Evolutionary conservation across 192 early-diverging fungal species (phyloP).

Genomic region (Geosiphon pyriformis): DNA sequence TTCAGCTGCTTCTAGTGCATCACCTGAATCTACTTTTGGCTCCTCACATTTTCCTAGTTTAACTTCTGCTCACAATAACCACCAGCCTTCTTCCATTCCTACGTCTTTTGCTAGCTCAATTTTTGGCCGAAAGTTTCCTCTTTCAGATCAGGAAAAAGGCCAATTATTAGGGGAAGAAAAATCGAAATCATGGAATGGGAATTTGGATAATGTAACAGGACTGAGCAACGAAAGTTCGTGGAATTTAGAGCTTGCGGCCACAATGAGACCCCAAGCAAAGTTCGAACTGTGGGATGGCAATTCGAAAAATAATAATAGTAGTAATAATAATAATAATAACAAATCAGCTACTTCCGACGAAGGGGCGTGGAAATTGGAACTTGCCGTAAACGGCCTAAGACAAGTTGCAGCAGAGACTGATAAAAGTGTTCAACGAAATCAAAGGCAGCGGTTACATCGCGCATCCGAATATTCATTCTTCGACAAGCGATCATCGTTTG

Average conservation of each 20-base stretch:
- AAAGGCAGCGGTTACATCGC: background rate
- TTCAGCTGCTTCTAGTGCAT: background rate
- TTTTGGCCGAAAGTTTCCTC: slow-evolving; percentile 2
- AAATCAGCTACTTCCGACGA: too few relatives aligned
- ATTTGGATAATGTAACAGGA: background rate
- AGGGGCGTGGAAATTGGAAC: too few relatives aligned
- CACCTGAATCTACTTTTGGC: background rate
- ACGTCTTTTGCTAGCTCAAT: background rate
- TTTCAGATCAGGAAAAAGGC: slow-evolving; percentile 21
- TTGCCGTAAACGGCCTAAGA: too few relatives aligned
- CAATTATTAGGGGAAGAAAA: slow-evolving; percentile 1
- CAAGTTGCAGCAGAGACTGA: too few relatives aligned
- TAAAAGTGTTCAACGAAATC: background rate
- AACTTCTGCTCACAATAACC: background rate
- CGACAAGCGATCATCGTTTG: slow-evolving; percentile 11
- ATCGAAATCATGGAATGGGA: too few relatives aligned
- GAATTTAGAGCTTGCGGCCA: too few relatives aligned
- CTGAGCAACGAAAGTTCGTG: background rate
- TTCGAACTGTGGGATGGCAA: too few relatives aligned
- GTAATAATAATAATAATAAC: too few relatives aligned
- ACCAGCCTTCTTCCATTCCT: background rate
- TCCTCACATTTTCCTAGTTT: slow-evolving; percentile 12
- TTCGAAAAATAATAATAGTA: too few relatives aligned
- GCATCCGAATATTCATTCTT: slow-evolving; percentile 14
- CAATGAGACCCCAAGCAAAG: too few relatives aligned